Conservation (phyloP, 805 yeast species). For the Saturnispora galanensis region DNA sequence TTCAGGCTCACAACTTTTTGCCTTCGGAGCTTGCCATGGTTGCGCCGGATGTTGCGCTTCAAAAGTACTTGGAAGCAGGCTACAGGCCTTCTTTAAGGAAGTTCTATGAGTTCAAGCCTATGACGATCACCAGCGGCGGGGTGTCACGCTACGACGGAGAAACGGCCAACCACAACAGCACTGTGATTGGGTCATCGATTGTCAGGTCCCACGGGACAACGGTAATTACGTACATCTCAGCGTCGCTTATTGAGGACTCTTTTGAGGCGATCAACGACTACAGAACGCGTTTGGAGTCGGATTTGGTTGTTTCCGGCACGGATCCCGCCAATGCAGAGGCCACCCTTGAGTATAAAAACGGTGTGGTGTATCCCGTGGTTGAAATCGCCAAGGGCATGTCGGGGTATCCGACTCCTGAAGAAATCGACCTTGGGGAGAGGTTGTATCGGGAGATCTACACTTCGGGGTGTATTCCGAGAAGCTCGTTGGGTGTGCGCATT, state of each 20-base stretch:
- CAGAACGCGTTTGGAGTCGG: slow-evolving; percentile 30
- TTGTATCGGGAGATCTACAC: slow-evolving; percentile 51
- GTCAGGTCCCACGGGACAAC: slow-evolving; percentile 63
- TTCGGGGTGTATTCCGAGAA: slow-evolving; percentile 41
- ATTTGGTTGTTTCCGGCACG: slow-evolving; percentile 20
- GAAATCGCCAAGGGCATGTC: slow-evolving; percentile 65
- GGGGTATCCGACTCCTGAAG: slow-evolving; percentile 83
- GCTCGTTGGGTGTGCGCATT: slow-evolving; percentile 45
- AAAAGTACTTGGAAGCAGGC: slow-evolving; percentile 67
- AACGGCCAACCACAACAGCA: slow-evolving; percentile 16
- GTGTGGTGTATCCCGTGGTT: slow-evolving; percentile 60
- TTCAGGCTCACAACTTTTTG: slow-evolving; percentile 52
- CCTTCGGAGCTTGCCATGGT: slow-evolving; percentile 76
- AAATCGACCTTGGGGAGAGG: slow-evolving; percentile 61
- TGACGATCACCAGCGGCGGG: slow-evolving; percentile 34
- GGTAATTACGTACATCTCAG: slow-evolving; percentile 61
- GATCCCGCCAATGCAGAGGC: slow-evolving; percentile 8
- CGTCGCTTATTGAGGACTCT: slow-evolving; percentile 53
- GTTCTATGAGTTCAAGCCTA: slow-evolving; percentile 61
- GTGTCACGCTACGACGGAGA: slow-evolving; percentile 23
- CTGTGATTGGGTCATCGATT: slow-evolving; percentile 57
- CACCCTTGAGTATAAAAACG: slow-evolving; percentile 19
- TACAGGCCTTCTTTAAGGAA: slow-evolving; percentile 66
- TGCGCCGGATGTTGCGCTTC: slow-evolving; percentile 76
- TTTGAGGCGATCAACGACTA: slow-evolving; percentile 34